Evolutionary conservation across 2,329 filamentous ascomycete species (phyloP).

Genomic region (Claviceps pazoutovae): DNA sequence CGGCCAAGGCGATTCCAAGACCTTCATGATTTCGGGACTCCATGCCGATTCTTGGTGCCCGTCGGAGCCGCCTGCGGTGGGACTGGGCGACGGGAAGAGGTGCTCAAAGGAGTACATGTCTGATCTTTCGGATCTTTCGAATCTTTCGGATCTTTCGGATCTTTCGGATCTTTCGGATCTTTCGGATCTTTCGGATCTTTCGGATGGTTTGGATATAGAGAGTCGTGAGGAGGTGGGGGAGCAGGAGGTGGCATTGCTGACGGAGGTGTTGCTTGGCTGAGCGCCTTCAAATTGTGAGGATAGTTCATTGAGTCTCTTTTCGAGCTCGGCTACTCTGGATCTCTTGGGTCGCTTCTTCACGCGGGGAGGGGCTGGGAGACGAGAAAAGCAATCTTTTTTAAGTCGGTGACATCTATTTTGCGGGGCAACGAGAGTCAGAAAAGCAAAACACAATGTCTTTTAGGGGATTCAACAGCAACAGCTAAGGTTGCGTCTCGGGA

Average conservation of each 20-base stretch:
- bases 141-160: too few relatives aligned
- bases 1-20: constrained; percentile 26
- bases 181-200: constrained; percentile 10
- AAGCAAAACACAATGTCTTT: not conserved
- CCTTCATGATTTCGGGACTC: constrained; percentile 10
- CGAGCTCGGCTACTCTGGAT: constrained; percentile 35
- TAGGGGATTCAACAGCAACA: too few relatives aligned
- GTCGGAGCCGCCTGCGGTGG: constrained; percentile 9
- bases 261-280: constrained; percentile 4
- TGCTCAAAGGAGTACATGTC: constrained; percentile 18
- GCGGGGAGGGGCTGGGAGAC: constrained; percentile 33
- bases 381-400: constrained; percentile 31
- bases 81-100: constrained; percentile 20
- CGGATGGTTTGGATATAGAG: constrained; percentile 2
- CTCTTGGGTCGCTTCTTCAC: constrained; percentile 32
- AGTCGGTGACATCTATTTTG: constrained; percentile 31
- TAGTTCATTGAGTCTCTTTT: constrained; percentile 35
- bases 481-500: too few relatives aligned
- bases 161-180: constrained; percentile 9
- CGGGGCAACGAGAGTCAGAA: not conserved
- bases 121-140: constrained; percentile 10
- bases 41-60: constrained; percentile 10
- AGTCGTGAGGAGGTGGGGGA: constrained; percentile 3
- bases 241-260: constrained; percentile 4
- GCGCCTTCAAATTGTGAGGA: constrained; percentile 28